Evolutionary conservation across 2,329 filamentous ascomycete species (phyloP).

Genomic region (Pseudofabraea citricarpa): DNA sequence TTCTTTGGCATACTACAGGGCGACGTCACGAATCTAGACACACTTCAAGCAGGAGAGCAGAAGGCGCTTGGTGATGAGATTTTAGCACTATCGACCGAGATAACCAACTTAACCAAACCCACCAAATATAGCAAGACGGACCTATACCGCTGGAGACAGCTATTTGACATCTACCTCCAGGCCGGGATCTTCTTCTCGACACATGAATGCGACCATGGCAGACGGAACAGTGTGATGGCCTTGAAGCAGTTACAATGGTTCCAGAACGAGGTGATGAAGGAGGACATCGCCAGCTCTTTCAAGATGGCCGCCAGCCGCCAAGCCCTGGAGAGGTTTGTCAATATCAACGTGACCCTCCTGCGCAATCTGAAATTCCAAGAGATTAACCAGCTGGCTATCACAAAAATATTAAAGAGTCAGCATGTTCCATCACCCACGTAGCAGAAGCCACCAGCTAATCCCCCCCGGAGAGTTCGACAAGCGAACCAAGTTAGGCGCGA

Average conservation of each 20-base stretch:
- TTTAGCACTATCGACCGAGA: constrained; percentile 54
- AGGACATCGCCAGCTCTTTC: constrained; percentile 55
- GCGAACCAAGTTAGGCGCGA: constrained; percentile 68
- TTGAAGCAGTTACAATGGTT: constrained; percentile 67
- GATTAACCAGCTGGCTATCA: constrained; percentile 71
- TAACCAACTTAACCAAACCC: constrained; percentile 61
- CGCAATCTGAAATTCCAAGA: constrained; percentile 79
- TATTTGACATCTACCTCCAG: constrained; percentile 79
- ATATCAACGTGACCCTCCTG: constrained; percentile 70
- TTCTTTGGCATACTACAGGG: constrained; percentile 74
- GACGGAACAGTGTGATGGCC: constrained; percentile 60
- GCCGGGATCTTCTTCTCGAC: constrained; percentile 79
- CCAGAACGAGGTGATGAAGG: constrained; percentile 58
- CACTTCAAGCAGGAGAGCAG: constrained; percentile 59
- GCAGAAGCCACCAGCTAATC: too few species aligned
- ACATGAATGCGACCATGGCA: constrained; percentile 64
- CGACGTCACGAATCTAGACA: constrained; percentile 66
- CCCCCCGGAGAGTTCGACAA: constrained; percentile 73
- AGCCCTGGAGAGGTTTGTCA: constrained; percentile 64
- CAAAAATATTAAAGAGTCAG: constrained; percentile 81
- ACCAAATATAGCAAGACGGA: constrained; percentile 59
- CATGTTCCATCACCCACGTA: too few species aligned
- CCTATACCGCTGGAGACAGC: constrained; percentile 70
- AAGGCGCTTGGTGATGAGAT: constrained; percentile 60
- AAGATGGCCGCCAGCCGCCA: constrained; percentile 59